Percentiles rank a stretch among this genome's conserved stretches.
Conservation (phyloP, 345 rosid species). For the Sonneratia caseolaris region DNA sequence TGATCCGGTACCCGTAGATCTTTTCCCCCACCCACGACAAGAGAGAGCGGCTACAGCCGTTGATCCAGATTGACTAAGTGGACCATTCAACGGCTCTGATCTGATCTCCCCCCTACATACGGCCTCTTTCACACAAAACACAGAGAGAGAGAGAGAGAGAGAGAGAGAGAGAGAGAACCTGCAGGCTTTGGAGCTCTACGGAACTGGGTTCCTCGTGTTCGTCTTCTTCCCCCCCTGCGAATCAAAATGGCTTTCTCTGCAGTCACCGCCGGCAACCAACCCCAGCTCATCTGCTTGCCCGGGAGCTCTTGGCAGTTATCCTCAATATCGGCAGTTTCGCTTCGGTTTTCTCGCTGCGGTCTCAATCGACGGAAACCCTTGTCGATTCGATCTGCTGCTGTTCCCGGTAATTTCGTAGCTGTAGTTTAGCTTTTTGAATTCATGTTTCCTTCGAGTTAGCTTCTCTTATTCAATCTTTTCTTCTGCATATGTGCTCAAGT, state of each 20-base stretch:
- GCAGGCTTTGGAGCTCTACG: too few species aligned
- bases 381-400: slow-evolving; percentile 44
- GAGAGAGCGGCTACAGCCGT: background rate
- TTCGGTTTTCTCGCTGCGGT: background rate
- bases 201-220: background rate
- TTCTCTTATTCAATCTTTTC: background rate
- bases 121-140: background rate
- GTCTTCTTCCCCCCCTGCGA: background rate
- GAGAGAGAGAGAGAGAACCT: background rate
- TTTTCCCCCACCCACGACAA: background rate
- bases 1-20: background rate
- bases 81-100: background rate
- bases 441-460: background rate
- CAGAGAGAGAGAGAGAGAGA: background rate
- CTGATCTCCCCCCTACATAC: too few species aligned
- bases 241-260: slow-evolving; percentile 12
- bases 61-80: background rate
- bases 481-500: background rate
- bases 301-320: background rate
- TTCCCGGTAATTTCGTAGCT: slow-evolving; percentile 28
- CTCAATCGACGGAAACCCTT: slow-evolving; percentile 28
- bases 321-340: background rate
- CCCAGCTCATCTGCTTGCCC: slow-evolving; percentile 2
- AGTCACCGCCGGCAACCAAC: background rate
- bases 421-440: background rate